phyloP scores from a whole-genome alignment of 345 rosid genomes.

The Citrus medica region DNA sequence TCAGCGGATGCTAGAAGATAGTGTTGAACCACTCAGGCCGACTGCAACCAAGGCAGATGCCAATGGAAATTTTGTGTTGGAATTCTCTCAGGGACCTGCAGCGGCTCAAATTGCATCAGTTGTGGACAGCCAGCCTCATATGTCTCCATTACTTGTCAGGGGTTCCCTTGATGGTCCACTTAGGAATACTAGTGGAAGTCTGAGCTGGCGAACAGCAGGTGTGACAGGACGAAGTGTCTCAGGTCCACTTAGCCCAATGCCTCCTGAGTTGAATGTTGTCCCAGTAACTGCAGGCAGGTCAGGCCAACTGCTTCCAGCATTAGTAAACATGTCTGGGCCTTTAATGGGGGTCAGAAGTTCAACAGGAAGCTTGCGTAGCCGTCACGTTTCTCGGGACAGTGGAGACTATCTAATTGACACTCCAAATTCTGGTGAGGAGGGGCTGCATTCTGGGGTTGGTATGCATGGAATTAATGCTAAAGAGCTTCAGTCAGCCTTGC shows the following conservation, averaged over 20 bases:
- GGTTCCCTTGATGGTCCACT: constrained; percentile 97
- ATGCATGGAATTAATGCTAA: constrained; percentile 83
- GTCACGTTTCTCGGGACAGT: constrained; percentile 95
- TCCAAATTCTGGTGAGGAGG: constrained; percentile 91
- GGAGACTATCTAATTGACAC: constrained; percentile 95
- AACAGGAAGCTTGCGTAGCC: constrained; percentile 92
- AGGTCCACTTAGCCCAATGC: constrained; percentile 90
- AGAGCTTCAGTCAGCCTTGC: constrained; percentile 97
- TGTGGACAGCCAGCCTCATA: constrained; percentile 82
- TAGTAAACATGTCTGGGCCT: constrained; percentile 97
- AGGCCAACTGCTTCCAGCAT: constrained; percentile 82
- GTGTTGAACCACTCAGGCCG: constrained; percentile 63
- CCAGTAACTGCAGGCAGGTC: constrained; percentile 88
- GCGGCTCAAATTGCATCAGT: constrained; percentile 65
- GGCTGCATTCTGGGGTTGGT: constrained; percentile 68
- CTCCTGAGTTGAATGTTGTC: constrained; percentile 77
- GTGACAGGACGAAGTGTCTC: constrained; percentile 87
- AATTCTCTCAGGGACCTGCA: constrained; percentile 95
- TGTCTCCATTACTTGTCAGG: constrained; percentile 95
- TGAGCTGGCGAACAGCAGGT: constrained; percentile 93
- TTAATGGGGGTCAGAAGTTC: constrained; percentile 92
- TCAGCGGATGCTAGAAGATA: constrained; percentile 93
- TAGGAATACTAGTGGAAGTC: constrained; percentile 86
- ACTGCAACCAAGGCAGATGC: constrained; percentile 58
- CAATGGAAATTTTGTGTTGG: constrained; percentile 73